phyloP scores from a whole-genome alignment of 2,329 filamentous ascomycete genomes.

The Zasmidium angulare region DNA sequence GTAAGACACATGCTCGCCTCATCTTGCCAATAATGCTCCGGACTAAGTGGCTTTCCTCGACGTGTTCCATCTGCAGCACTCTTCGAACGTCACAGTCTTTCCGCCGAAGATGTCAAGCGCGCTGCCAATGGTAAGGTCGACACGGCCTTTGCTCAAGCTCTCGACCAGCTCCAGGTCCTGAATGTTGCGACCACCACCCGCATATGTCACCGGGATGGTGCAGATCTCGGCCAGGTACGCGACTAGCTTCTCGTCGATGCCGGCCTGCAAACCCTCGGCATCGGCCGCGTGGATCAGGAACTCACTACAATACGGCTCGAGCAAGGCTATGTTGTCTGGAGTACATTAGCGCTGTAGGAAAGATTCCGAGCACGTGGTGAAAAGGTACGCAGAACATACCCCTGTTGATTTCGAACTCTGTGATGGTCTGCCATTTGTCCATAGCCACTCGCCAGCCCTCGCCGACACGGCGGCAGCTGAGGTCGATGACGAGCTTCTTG shows the following conservation, averaged over 20 bases:
- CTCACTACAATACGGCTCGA: slow-evolving; percentile 92
- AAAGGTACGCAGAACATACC: slow-evolving; percentile 51
- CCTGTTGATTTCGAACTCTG: slow-evolving; percentile 89
- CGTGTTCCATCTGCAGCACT: slow-evolving; percentile 84
- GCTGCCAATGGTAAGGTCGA: slow-evolving; percentile 94
- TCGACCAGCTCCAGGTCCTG: slow-evolving; percentile 82
- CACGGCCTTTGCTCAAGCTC: slow-evolving; percentile 71
- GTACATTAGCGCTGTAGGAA: background rate
- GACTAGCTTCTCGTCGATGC: slow-evolving; percentile 85
- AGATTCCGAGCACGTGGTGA: background rate
- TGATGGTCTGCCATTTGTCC: slow-evolving; percentile 98
- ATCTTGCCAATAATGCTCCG: background rate
- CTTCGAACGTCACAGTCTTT: slow-evolving; percentile 77
- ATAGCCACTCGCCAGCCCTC: slow-evolving; percentile 94
- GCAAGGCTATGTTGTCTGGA: slow-evolving; percentile 71
- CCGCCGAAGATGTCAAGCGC: slow-evolving; percentile 96
- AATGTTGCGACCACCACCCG: slow-evolving; percentile 82
- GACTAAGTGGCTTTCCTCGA: background rate
- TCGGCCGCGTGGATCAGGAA: slow-evolving; percentile 97
- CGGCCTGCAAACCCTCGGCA: slow-evolving; percentile 88
- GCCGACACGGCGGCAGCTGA: slow-evolving; percentile 79
- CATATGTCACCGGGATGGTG: slow-evolving; percentile 90
- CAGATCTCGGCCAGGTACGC: slow-evolving; percentile 78
- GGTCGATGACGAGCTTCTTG: slow-evolving; percentile 84
- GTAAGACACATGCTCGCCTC: background rate